Evolutionary conservation across 495 filamentous ascomycete species (phyloP).

Genomic region (Trichoderma virens): DNA sequence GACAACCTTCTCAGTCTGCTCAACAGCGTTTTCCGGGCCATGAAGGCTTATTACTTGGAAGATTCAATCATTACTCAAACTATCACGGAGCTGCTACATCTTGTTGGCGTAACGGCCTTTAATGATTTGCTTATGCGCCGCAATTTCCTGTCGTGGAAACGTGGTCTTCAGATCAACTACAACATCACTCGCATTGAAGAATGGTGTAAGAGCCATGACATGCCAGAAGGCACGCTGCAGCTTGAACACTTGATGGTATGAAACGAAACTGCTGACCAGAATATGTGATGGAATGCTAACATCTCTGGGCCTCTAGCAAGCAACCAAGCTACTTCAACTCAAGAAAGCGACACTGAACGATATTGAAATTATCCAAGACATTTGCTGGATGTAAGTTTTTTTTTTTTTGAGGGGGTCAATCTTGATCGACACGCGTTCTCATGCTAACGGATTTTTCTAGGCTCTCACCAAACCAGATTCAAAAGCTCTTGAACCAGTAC

Average conservation of each 20-base stretch:
- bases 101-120: constrained; percentile 97
- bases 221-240: constrained; percentile 96
- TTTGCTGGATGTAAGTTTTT: constrained; percentile 94
- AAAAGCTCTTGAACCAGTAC: constrained; percentile 98
- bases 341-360: constrained; percentile 99
- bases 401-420: too few relatives aligned
- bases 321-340: constrained; percentile 94
- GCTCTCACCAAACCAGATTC: constrained; percentile 97
- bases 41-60: constrained; percentile 97
- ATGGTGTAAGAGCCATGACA: constrained; percentile 99
- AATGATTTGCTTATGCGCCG: constrained; percentile 97
- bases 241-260: constrained; percentile 94
- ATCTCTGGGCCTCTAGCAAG: constrained; percentile 55
- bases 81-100: constrained; percentile 82
- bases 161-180: constrained; percentile 98
- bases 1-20: constrained; percentile 94
- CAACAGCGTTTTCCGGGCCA: constrained; percentile 95
- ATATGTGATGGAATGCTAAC: constrained; percentile 20
- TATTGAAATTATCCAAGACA: constrained; percentile 99
- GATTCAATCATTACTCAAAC: constrained; percentile 93
- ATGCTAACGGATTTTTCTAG: constrained; percentile 33
- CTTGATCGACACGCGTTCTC: neutral
- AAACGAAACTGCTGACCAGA: neutral
- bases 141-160: constrained; percentile 99
- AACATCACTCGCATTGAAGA: constrained; percentile 99